A percentile compares a stretch with the other conserved stretches of the same genome.
Conservation (phyloP, 345 rosid species). For the Clarkia xantiana region DNA sequence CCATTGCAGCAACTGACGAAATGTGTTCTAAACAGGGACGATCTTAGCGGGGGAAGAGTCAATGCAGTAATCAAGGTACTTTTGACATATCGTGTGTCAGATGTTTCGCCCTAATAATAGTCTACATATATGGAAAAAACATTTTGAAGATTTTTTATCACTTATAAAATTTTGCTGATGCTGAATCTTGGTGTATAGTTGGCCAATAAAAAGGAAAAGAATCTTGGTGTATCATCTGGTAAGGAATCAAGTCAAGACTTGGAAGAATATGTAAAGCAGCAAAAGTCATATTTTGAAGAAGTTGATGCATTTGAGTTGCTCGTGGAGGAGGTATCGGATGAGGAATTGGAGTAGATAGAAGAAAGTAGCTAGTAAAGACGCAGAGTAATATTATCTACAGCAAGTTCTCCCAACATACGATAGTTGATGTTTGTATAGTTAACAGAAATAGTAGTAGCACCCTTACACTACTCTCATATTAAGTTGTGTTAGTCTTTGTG, state of each 20-base stretch:
- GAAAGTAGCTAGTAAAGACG: too few species aligned
- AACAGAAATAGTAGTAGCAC: too few species aligned
- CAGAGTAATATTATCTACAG: too few species aligned
- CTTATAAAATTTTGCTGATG: not conserved
- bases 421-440: too few species aligned
- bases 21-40: constrained; percentile 11
- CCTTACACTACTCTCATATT: too few species aligned
- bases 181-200: not conserved
- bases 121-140: not conserved
- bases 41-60: constrained; percentile 12
- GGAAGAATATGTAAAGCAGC: constrained; percentile 41
- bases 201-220: constrained; percentile 16
- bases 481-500: too few species aligned
- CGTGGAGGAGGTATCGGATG: too few species aligned
- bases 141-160: not conserved
- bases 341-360: too few species aligned
- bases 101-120: not conserved
- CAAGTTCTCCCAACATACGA: too few species aligned
- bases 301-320: too few species aligned
- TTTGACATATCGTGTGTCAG: not conserved
- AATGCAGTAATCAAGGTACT: not conserved
- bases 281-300: constrained; percentile 47
- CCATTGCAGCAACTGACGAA: not conserved
- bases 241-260: constrained; percentile 12
- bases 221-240: constrained; percentile 6